Conservation (phyloP, 2,329 filamentous ascomycete genomes). For the Fusarium sp. region DNA sequence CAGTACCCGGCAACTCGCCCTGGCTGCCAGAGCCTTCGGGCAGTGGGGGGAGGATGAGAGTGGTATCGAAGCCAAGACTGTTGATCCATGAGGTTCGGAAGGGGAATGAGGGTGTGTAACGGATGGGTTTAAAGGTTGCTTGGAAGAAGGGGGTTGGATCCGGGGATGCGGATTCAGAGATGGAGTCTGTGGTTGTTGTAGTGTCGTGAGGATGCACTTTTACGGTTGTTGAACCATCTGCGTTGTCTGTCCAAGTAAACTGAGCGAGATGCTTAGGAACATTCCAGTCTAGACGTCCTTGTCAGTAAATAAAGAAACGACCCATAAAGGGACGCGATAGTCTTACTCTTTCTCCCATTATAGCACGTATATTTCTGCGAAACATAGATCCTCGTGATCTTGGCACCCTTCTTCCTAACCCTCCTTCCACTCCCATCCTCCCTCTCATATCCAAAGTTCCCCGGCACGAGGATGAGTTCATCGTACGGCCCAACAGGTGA, state of each 20-base stretch:
- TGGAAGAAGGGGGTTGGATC: slow-evolving; percentile 56
- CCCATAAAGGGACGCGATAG: background rate
- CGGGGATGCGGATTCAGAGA: slow-evolving; percentile 46
- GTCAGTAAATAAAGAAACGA: slow-evolving; percentile 1
- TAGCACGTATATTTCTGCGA: slow-evolving; percentile 61
- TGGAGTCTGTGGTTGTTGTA: slow-evolving; percentile 32
- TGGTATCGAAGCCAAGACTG: slow-evolving; percentile 54
- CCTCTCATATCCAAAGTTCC: slow-evolving; percentile 54
- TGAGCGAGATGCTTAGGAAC: slow-evolving; percentile 64
- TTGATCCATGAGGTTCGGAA: slow-evolving; percentile 51
- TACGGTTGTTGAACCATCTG: slow-evolving; percentile 51
- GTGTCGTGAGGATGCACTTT: slow-evolving; percentile 57
- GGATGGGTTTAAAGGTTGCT: slow-evolving; percentile 54
- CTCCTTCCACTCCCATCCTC: slow-evolving; percentile 48
- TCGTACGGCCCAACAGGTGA: slow-evolving; percentile 64
- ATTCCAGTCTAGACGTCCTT: slow-evolving; percentile 57
- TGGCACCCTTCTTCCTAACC: slow-evolving; percentile 47
- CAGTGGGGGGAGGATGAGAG: slow-evolving; percentile 60
- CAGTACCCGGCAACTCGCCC: slow-evolving; percentile 57
- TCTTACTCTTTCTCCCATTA: slow-evolving; percentile 61
- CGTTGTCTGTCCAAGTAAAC: slow-evolving; percentile 56
- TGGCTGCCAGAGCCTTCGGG: slow-evolving; percentile 52
- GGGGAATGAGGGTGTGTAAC: slow-evolving; percentile 56
- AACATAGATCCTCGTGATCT: slow-evolving; percentile 64
- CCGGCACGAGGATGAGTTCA: slow-evolving; percentile 60